Base-by-base conservation (phyloP, 495 filamentous ascomycete species). In the Trichoderma gamsii region DNA sequence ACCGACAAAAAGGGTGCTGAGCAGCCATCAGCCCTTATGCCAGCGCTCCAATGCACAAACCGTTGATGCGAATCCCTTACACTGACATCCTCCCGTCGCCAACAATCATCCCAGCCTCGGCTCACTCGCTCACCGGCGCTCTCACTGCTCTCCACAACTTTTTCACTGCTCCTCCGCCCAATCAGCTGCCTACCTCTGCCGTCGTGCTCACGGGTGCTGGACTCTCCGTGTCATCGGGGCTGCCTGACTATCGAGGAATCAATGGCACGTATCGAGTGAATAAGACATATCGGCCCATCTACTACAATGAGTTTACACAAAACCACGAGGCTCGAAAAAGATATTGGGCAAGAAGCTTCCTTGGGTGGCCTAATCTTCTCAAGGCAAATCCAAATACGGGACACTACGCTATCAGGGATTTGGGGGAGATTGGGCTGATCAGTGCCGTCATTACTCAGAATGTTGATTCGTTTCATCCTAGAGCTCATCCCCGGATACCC, bases 311-410 rank as follows among this genome's bases (percentile, higher is more conserved):
- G 73, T 99, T 97, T 74, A 70, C 89, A 35, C 76, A 83, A 51
- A 89, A 80, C 69, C 94, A 99, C 79, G 92, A 94, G 74, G 89
- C 92, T 21, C 82, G 95, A 67, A 96, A 98, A 79, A 81, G 95
- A 68, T 99, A 99, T 79, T 99, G 94, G 94, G 94, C 95, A 7
- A 82, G 95, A 16, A 96, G 91, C 76, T 99, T 93, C 75, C 80
- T 99, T 25, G 95, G 95, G 13, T 99, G 93, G 93, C 86, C 90
- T 18, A 90, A 84, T 23, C 79, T 97, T 71, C 75, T 89, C 71
- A 88, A 87, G 61, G 91, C 92, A 21, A 84, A 82, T 72, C 93
- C 95, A 3, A 99, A 98, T 73, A 75, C 81, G 2, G 89, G 88
- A 2, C 95, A 99, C 77, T 80, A 82, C 71, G 92, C 95, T 6